Percentiles rank a stretch among this genome's conserved stretches.
Conservation (phyloP, 2,329 filamentous ascomycete genomes). For the Neurospora crassa region DNA sequence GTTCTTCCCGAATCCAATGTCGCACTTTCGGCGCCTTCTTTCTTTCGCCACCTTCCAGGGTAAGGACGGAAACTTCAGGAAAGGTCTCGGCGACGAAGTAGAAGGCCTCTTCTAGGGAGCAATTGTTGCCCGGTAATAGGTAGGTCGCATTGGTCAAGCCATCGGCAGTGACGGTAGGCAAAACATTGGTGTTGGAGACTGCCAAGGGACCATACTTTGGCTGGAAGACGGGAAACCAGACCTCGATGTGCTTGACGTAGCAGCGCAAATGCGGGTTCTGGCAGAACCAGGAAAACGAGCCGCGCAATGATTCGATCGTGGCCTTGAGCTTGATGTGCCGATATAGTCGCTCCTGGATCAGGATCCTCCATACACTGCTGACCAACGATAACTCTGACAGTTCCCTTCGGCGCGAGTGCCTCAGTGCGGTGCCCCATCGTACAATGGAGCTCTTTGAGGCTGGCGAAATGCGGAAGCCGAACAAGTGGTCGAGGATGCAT, state of each 20-base stretch:
- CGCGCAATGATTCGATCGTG: conserved; percentile 50
- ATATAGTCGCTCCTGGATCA: conserved; percentile 65
- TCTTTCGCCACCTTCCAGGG: conserved; percentile 66
- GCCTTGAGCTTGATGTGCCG: conserved; percentile 69
- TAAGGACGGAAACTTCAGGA: conserved; percentile 54
- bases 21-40: conserved; percentile 63
- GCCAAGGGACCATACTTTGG: conserved; percentile 38
- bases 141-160: conserved; percentile 50
- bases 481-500: conserved; percentile 60
- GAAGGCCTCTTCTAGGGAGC: conserved; percentile 61
- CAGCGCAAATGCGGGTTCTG: conserved; percentile 46
- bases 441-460: conserved; percentile 46
- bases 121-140: conserved; percentile 53
- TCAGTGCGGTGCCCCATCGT: conserved; percentile 54
- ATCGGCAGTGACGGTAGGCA: conserved; percentile 45
- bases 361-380: conserved; percentile 50
- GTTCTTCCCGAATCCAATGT: conserved; percentile 34
- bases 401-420: conserved; percentile 57
- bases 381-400: conserved; percentile 58
- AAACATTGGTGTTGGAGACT: conserved; percentile 32
- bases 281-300: conserved; percentile 52
- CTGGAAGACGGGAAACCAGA: conserved; percentile 70
- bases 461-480: conserved; percentile 57
- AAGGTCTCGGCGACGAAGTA: conserved; percentile 50
- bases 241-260: conserved; percentile 63